Evolutionary conservation across 1,284 basidiomycete species (phyloP).

Genomic region (Cryptococcus sp.): DNA sequence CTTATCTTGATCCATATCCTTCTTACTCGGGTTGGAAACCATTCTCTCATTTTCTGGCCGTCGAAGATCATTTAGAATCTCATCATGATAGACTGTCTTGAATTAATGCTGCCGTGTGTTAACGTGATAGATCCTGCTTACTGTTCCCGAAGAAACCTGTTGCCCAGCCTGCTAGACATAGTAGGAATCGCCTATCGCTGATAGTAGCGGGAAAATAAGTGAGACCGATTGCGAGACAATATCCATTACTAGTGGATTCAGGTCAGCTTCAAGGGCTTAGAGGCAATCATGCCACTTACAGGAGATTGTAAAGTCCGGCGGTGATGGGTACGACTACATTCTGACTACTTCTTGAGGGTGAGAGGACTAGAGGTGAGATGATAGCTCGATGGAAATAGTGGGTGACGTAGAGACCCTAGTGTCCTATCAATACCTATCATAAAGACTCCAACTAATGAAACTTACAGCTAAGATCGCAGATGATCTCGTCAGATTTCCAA

Average conservation of each 20-base stretch:
- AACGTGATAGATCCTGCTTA: constrained; percentile 11
- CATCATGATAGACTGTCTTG: constrained; percentile 67
- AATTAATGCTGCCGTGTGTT: neutral
- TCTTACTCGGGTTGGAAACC: constrained; percentile 16
- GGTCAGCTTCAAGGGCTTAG: constrained; percentile 54
- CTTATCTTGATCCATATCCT: constrained; percentile 33
- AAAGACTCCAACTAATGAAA: neutral
- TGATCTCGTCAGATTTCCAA: neutral
- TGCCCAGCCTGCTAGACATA: constrained; percentile 63
- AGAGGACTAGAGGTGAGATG: constrained; percentile 68
- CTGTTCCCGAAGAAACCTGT: constrained; percentile 68
- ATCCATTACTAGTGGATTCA: constrained; percentile 1
- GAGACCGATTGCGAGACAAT: constrained; percentile 18
- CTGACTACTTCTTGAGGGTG: constrained; percentile 71
- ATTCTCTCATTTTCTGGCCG: constrained; percentile 33
- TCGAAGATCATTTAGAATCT: constrained; percentile 72
- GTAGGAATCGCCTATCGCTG: constrained; percentile 53
- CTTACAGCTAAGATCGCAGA: constrained; percentile 1
- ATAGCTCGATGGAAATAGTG: constrained; percentile 84
- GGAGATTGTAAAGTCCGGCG: constrained; percentile 63
- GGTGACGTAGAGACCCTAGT: constrained; percentile 56
- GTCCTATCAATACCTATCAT: neutral
- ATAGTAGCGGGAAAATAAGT: constrained; percentile 31
- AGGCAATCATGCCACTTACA: constrained; percentile 64
- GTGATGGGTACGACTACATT: constrained; percentile 63